These are phyloP conservation scores for Tricholoma bakamatsutake DNA, from an alignment of 768 basidiomycete genomes.

Conservation along the genomic window DNA sequence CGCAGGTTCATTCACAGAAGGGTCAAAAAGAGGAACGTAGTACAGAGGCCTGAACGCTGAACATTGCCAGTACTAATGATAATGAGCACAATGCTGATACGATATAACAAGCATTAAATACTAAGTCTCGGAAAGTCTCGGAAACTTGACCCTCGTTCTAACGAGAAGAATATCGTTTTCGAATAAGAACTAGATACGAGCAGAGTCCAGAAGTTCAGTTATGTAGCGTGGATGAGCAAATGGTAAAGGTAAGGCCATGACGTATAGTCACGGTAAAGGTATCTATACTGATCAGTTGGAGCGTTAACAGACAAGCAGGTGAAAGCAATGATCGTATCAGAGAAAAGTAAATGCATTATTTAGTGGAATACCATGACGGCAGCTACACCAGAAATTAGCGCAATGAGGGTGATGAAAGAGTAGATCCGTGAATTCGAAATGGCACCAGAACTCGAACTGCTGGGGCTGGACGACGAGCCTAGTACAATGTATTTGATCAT, in stretches of 20 bases:
- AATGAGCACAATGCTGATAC: too few species aligned
- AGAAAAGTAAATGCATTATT: not conserved
- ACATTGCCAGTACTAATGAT: too few species aligned
- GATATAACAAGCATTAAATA: too few species aligned
- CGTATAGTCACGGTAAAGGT: not conserved
- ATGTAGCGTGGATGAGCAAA: not conserved
- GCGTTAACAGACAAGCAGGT: not conserved
- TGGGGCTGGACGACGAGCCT: not conserved
- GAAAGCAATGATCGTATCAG: not conserved
- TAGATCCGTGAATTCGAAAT: constrained; percentile 10
- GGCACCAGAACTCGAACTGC: constrained; percentile 1
- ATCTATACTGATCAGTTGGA: not conserved
- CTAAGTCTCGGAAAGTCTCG: too few species aligned
- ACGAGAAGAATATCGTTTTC: too few species aligned
- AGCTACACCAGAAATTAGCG: constrained; percentile 16
- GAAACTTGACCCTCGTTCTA: too few species aligned
- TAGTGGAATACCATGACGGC: constrained; percentile 19
- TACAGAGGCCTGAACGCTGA: too few species aligned
- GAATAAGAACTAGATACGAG: not conserved
- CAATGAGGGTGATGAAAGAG: constrained; percentile 13
- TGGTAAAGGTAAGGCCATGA: not conserved
- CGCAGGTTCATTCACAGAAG: too few species aligned
- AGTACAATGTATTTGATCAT: constrained; percentile 1
- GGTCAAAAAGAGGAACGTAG: too few species aligned
- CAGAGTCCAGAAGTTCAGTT: not conserved